phyloP scores from a whole-genome alignment of 2,329 filamentous ascomycete species.

The Lecanoromycetidae sp. region DNA sequence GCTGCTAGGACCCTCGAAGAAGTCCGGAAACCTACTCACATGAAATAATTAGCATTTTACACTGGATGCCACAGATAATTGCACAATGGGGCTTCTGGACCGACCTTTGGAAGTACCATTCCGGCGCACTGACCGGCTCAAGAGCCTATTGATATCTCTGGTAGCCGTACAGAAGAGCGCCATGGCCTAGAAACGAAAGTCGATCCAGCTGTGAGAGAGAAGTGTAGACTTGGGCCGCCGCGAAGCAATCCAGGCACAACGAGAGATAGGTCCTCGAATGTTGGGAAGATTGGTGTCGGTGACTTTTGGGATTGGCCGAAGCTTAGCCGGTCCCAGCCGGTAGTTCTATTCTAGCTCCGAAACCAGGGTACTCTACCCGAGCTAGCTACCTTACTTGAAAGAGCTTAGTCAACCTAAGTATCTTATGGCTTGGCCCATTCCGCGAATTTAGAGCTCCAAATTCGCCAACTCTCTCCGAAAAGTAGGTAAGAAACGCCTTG shows the following conservation, averaged over 20 bases:
- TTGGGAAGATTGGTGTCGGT: too few species aligned
- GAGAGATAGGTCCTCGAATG: too few species aligned
- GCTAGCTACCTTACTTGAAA: too few species aligned
- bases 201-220: background rate
- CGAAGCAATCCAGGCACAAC: too few species aligned
- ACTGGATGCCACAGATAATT: background rate
- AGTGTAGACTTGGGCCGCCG: background rate
- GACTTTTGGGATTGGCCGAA: too few species aligned
- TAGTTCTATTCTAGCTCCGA: too few species aligned
- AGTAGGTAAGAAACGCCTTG: too few species aligned
- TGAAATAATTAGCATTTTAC: background rate
- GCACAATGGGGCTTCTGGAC: background rate
- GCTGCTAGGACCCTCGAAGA: conserved; percentile 40
- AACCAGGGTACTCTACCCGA: too few species aligned
- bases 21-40: conserved; percentile 34
- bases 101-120: conserved; percentile 8
- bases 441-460: too few species aligned
- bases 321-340: too few species aligned
- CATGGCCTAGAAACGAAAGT: background rate
- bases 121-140: conserved; percentile 5
- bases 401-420: too few species aligned
- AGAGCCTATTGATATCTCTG: conserved; percentile 5
- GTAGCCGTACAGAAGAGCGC: conserved; percentile 5
- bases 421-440: too few species aligned
- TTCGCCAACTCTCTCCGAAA: background rate